Percentiles rank a stretch among this genome's conserved stretches.
These are phyloP conservation scores for Trichosporon ovoides DNA, from an alignment of 1,284 basidiomycete genomes.

Conservation along the genomic window DNA sequence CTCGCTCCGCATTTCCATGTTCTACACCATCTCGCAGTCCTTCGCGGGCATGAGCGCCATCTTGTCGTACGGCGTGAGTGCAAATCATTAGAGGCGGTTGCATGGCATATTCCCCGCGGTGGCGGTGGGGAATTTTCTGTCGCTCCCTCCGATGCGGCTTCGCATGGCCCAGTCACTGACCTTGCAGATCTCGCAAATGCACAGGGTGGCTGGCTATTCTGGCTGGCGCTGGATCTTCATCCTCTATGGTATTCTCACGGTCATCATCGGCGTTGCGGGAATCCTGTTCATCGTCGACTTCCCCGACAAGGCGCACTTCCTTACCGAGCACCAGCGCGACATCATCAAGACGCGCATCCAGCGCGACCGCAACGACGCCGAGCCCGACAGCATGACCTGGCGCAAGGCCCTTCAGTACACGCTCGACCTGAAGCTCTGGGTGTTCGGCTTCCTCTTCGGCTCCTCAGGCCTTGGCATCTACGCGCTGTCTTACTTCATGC, in stretches of 20 bases:
- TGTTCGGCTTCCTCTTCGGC: constrained; percentile 49
- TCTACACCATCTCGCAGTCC: constrained; percentile 8
- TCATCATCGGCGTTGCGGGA: constrained; percentile 10
- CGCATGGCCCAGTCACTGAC: too few relatives aligned
- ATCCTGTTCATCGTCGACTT: constrained; percentile 16
- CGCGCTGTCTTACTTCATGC: constrained; percentile 46
- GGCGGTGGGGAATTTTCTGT: too few relatives aligned
- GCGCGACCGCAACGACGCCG: constrained; percentile 40
- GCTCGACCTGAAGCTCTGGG: constrained; percentile 50
- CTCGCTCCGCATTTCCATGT: constrained; percentile 11
- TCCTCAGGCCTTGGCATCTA: constrained; percentile 22
- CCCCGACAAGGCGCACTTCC: constrained; percentile 20
- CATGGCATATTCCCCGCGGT: too few relatives aligned
- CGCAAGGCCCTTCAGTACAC: constrained; percentile 40
- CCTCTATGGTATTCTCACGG: constrained; percentile 13
- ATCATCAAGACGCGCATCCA: constrained; percentile 15
- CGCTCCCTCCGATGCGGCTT: too few relatives aligned
- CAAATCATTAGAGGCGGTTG: background rate
- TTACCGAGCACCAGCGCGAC: constrained; percentile 12
- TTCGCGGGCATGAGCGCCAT: constrained; percentile 14
- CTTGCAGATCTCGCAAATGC: constrained; percentile 3
- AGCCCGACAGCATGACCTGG: constrained; percentile 46
- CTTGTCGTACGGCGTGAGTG: constrained; percentile 18
- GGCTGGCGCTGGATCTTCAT: constrained; percentile 24
- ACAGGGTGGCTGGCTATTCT: background rate